Evolutionary conservation across 371 early-diverging fungal genomes (phyloP).

Genomic region (Chytridium lagenaria): DNA sequence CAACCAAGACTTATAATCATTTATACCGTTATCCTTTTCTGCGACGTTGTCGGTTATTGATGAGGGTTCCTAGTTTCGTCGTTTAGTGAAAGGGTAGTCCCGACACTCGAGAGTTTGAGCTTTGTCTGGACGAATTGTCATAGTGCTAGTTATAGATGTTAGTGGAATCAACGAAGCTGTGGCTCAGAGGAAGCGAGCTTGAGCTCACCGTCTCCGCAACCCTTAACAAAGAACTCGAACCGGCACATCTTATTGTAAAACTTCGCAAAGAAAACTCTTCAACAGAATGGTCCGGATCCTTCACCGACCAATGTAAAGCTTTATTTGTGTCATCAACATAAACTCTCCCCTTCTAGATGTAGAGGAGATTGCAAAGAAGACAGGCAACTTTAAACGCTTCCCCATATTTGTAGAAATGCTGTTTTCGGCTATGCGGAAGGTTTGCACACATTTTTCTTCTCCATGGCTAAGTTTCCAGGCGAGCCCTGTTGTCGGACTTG

Average conservation of each 20-base stretch:
- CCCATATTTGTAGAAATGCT: conserved; percentile 56
- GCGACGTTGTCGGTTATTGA: no score
- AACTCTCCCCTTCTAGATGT: conserved; percentile 31
- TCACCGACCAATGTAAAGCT: conserved; percentile 10
- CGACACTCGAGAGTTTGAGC: no score
- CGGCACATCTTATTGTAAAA: conserved; percentile 1
- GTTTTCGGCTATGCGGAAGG: conserved; percentile 41
- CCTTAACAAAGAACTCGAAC: not conserved
- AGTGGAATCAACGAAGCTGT: not conserved
- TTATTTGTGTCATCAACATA: not conserved
- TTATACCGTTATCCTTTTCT: no score
- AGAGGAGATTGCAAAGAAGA: conserved; percentile 55
- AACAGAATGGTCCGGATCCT: conserved; percentile 13
- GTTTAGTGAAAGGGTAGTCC: no score
- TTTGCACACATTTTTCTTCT: conserved; percentile 11
- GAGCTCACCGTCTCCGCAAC: not conserved
- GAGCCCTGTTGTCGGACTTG: conserved; percentile 30
- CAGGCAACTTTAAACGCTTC: conserved; percentile 61
- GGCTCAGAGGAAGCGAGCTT: not conserved
- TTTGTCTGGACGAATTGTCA: no score
- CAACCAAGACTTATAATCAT: no score
- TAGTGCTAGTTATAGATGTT: not conserved
- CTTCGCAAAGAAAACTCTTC: not conserved
- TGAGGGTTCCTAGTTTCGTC: no score
- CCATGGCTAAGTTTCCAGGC: not conserved